Conservation (phyloP, 495 filamentous ascomycete genomes). For the Penicillium taxi region DNA sequence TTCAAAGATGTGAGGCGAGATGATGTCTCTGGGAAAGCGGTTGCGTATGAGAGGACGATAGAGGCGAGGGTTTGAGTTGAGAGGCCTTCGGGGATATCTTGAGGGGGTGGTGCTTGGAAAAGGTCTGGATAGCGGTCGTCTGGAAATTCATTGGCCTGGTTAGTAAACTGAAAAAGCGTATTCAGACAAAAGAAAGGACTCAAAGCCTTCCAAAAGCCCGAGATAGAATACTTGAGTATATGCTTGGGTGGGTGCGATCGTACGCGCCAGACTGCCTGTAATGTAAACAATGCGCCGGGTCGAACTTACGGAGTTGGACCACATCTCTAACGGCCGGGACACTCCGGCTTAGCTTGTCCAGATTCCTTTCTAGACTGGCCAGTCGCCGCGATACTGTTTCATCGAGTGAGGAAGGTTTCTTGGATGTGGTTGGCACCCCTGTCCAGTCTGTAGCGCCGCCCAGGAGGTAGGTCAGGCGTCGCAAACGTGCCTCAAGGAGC, state of each 20-base stretch:
- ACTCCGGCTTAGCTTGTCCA: conserved; percentile 41
- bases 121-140: conserved; percentile 53
- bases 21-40: conserved; percentile 65
- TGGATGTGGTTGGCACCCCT: conserved; percentile 31
- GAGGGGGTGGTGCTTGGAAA: conserved; percentile 37
- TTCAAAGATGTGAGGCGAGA: conserved; percentile 72
- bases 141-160: conserved; percentile 10
- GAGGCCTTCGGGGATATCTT: conserved; percentile 36
- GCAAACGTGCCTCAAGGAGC: conserved; percentile 67
- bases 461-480: conserved; percentile 65
- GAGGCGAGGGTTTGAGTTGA: conserved; percentile 44
- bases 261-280: background rate
- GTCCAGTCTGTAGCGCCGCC: conserved; percentile 49
- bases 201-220: too few relatives aligned
- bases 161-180: background rate
- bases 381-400: conserved; percentile 48
- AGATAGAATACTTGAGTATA: background rate
- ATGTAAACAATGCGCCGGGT: conserved; percentile 4
- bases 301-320: conserved; percentile 37
- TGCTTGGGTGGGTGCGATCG: background rate
- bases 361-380: conserved; percentile 52
- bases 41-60: conserved; percentile 66
- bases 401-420: conserved; percentile 31
- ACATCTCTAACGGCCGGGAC: conserved; percentile 45
- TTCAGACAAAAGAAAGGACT: background rate